Base-by-base conservation (phyloP, 306 rosid species). In the Dryas drummondii region DNA sequence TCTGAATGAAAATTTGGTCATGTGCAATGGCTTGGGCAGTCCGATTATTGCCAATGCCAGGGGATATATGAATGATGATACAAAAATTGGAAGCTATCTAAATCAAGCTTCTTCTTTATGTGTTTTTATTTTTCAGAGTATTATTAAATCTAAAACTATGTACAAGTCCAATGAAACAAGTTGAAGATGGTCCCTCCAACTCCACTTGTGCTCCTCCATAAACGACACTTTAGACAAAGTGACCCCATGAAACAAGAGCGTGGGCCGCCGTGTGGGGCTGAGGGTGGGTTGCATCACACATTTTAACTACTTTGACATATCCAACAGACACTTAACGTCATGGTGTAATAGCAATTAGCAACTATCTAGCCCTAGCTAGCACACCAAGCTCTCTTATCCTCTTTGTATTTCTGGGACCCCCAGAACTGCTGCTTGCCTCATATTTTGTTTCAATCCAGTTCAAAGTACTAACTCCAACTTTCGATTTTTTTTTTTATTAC, bases 281-380 rank as follows among this genome's bases (percentile, higher is more conserved):
- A 40, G 62, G 37, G 19, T 55, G 54, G 7, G 7, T 56, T 56
- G 55, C 41, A 62, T 60, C 48, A 62, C 47, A 22, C 47, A 27
- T 49, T 48, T 47, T 10, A 61, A 9, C 19, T 61, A 27, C 55
- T 72, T 73, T 37, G 70, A 44, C 70, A 49, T n/a, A 50, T 71
- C 65, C 19, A 49, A 37, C 11, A 62, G 17, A 41, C n/a, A 62
- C 67, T 44, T 27, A 44, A 50, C 61, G 37, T 73, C 78, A 73
- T 12, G 50, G 11, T 56, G 2, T 42, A 5, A 22, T 17, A 42
- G 41, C 75, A 54, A 22, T 22, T 22, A 0, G 17, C 41, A 60
- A 52, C 19, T 71, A 6, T 41, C n/a, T 22, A 45, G 15, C 53
- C 53, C 37, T 32, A 32, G 37, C 37, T 32, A 32, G 37, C 37